Evolutionary conservation across 1,284 basidiomycete species (phyloP).

Genomic region (Entoloma clypeatum): DNA sequence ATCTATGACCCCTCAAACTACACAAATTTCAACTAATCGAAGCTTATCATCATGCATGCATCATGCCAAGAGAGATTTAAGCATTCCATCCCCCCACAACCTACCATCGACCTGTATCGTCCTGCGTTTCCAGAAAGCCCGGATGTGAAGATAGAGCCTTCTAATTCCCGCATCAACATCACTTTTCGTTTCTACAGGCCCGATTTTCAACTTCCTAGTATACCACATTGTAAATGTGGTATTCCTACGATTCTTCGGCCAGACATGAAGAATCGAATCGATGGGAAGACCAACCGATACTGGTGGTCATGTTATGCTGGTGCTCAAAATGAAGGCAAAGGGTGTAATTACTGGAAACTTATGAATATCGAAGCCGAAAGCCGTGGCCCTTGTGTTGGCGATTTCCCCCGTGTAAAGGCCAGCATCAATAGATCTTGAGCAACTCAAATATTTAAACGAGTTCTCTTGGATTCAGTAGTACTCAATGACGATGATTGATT

Average conservation of each 20-base stretch:
- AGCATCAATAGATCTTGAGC: too few species aligned
- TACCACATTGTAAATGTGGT: constrained; percentile 75
- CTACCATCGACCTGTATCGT: constrained; percentile 71
- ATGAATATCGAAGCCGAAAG: constrained; percentile 77
- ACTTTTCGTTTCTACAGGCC: constrained; percentile 87
- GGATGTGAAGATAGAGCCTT: constrained; percentile 38
- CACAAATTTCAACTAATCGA: constrained; percentile 11
- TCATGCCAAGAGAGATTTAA: constrained; percentile 90
- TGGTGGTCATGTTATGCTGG: constrained; percentile 89
- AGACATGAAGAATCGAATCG: constrained; percentile 69
- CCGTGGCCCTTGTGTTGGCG: constrained; percentile 45
- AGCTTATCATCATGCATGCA: constrained; percentile 91
- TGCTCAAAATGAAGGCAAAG: constrained; percentile 80
- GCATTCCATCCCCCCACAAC: constrained; percentile 74
- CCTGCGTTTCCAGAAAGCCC: constrained; percentile 52
- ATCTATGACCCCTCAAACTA: neutral
- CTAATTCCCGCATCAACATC: constrained; percentile 81
- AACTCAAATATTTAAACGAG: too few species aligned
- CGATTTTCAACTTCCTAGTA: constrained; percentile 73
- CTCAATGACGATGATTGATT: too few species aligned
- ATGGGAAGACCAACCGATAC: constrained; percentile 53
- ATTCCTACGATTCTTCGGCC: constrained; percentile 74
- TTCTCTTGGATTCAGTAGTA: too few species aligned
- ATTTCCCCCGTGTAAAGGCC: neutral
- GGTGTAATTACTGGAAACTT: constrained; percentile 78